Conservation (phyloP, 2,329 filamentous ascomycete genomes). For the Calonectria pteridis region DNA sequence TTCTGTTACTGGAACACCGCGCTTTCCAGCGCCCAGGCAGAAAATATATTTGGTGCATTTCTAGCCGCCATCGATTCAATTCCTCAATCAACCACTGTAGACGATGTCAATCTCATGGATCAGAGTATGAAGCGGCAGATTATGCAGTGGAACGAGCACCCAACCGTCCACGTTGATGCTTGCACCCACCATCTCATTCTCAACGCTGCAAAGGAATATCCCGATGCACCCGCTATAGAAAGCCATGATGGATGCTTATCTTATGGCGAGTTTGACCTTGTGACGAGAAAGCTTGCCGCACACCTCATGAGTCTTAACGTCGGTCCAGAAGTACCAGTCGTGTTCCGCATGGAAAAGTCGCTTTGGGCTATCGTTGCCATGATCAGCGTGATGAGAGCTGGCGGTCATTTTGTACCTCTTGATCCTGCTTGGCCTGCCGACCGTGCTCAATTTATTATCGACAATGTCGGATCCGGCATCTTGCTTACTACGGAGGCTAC, state of each 20-base stretch:
- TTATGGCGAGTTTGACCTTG: constrained; percentile 47
- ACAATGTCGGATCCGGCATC: neutral
- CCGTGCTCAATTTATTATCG: neutral
- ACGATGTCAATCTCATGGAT: constrained; percentile 22
- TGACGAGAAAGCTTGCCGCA: constrained; percentile 49
- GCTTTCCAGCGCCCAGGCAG: constrained; percentile 24
- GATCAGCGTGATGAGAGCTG: constrained; percentile 71
- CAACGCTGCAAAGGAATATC: constrained; percentile 50
- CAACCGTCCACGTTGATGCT: neutral
- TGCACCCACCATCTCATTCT: constrained; percentile 57
- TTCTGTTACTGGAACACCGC: constrained; percentile 27
- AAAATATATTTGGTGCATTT: constrained; percentile 27
- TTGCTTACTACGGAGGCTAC: constrained; percentile 11
- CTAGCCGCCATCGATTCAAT: constrained; percentile 21
- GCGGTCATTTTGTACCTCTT: constrained; percentile 59
- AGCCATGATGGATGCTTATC: constrained; percentile 54
- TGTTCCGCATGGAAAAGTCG: constrained; percentile 75
- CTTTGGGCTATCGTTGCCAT: constrained; percentile 63
- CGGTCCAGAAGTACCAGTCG: constrained; percentile 65
- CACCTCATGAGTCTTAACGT: constrained; percentile 61
- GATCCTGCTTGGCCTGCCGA: constrained; percentile 43
- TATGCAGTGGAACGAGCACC: constrained; percentile 12
- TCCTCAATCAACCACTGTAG: constrained; percentile 14
- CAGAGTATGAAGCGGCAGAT: constrained; percentile 9
- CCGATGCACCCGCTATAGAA: constrained; percentile 51